These are phyloP conservation scores for Globisporangium irregulare DNA, from an alignment of 352 stramenopile genomes.

Conservation along the genomic window DNA sequence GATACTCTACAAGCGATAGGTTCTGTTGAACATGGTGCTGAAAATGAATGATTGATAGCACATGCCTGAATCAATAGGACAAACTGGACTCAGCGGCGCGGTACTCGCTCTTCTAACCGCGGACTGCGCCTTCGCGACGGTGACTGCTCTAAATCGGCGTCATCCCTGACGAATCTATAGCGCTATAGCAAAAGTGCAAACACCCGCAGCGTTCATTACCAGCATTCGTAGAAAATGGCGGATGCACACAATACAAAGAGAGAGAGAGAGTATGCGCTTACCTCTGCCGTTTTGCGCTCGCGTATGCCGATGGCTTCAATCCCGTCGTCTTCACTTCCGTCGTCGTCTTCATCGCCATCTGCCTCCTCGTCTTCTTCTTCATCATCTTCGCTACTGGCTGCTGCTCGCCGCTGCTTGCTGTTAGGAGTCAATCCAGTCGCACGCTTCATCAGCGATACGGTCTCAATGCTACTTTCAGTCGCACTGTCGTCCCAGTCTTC, in stretches of 20 bases:
- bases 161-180: slow-evolving; percentile 13
- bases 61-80: background rate
- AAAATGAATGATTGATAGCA: background rate
- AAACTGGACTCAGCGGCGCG: background rate
- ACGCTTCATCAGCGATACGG: slow-evolving; percentile 16
- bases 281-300: background rate
- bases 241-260: background rate
- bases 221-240: background rate
- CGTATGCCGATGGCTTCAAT: background rate
- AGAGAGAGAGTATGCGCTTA: background rate
- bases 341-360: slow-evolving; percentile 5
- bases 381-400: background rate
- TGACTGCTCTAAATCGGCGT: slow-evolving; percentile 7
- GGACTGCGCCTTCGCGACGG: slow-evolving; percentile 12
- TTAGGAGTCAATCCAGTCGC: slow-evolving; percentile 4
- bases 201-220: background rate
- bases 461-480: slow-evolving; percentile 21
- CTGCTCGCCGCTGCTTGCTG: slow-evolving; percentile 5
- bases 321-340: background rate
- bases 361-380: slow-evolving; percentile 7
- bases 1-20: background rate
- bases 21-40: background rate
- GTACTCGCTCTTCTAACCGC: slow-evolving; percentile 2
- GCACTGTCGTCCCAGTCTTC: slow-evolving; percentile 22
- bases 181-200: background rate